Conservation (phyloP, 2,329 filamentous ascomycete genomes). For the Aspergillus transmontanensis region DNA sequence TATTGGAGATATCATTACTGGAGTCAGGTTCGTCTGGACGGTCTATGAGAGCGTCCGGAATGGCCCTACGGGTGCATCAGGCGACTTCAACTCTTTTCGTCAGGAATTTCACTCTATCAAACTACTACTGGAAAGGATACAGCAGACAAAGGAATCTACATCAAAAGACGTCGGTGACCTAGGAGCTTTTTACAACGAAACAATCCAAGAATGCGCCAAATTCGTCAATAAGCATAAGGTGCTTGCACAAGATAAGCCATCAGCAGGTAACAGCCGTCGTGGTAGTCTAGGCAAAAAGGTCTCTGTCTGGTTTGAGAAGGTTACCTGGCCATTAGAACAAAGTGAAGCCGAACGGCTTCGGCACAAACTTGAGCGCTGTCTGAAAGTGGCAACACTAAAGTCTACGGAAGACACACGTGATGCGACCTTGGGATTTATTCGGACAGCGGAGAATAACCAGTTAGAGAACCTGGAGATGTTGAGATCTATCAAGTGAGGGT, state of each 20-base stretch:
- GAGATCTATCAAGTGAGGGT: background rate
- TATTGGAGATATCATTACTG: background rate
- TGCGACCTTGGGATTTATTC: background rate
- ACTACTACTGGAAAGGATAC: background rate
- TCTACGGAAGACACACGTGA: background rate
- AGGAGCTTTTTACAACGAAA: background rate
- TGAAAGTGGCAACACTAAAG: background rate
- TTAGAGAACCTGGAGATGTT: background rate
- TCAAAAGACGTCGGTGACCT: background rate
- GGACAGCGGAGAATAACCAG: background rate
- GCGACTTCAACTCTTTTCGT: background rate
- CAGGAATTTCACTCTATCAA: background rate
- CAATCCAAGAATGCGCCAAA: background rate
- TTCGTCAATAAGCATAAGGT: background rate
- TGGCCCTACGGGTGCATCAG: background rate
- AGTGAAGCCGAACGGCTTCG: background rate
- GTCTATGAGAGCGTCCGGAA: background rate
- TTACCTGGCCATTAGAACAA: background rate
- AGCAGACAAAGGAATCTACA: background rate
- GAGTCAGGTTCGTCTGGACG: background rate
- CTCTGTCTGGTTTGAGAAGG: background rate
- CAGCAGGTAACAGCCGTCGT: background rate
- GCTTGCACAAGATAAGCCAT: background rate
- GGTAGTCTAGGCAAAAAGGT: background rate
- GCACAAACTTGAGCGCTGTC: background rate